Evolutionary conservation across 257 asterid genomes (phyloP), one percentile per base, ranked within the genome.

Genomic region (Coffea eugenioides): DNA sequence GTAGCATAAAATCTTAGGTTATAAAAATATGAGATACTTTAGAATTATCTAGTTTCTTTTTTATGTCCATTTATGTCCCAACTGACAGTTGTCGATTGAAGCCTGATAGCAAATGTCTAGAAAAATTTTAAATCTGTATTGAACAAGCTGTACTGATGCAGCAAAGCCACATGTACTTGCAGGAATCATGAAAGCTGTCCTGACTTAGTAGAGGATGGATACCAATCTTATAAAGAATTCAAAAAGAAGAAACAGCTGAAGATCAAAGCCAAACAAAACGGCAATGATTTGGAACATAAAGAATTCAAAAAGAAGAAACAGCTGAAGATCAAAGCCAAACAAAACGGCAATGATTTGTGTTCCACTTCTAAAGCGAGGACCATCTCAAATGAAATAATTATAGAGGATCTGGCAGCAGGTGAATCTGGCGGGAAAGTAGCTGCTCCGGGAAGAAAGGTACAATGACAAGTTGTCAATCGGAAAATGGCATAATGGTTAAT

Each of bases 321-420:
- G 64, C 48, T 36, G 18, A 74, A 74, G 69, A 57, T 62, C 36
- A 61, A 57, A 52, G 69, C n/a, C 23, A 45, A 36, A 5, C 18
- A 75, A 5, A 56, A 21, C 9, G 79, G 54, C 62, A 75, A 80
- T 81, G 70, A 57, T 71, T 16, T 67, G 81, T 16, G 75, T 76
- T 77, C 77, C n/a, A 83, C 88, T 71, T 65, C 68, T 76, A 75
- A 77, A 16, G 59, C 49, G 71, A 80, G 83, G 87, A 82, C 88
- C 69, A 87, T 91, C 61, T 86, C 89, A 23, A 89, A 86, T 86
- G 97, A 92, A 73, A 81, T 91, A 89, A 84, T 80, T 43, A 88
- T 91, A 88, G 94, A 93, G 85, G 95, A 87, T 73, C 67, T 93
- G 71, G 83, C 76, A 69, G 79, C 74, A 76, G 97, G 97, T 76